Percentiles rank a stretch among this genome's conserved stretches.
Evolutionary conservation across 2,329 filamentous ascomycete genomes (phyloP).

Genomic region (Aspergillus pseudoterreus): DNA sequence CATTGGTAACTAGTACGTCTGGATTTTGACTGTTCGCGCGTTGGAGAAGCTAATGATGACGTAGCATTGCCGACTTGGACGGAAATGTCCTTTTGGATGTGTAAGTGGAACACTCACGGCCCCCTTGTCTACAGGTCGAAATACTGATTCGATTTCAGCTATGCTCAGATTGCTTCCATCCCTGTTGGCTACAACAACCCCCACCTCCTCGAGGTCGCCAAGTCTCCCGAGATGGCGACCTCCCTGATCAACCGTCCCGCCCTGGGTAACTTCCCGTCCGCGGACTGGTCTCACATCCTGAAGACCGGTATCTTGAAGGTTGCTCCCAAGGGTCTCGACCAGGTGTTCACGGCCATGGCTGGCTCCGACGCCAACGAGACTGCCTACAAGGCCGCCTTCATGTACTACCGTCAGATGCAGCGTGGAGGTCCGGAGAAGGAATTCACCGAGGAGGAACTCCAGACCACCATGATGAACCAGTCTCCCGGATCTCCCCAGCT

Average conservation of each 20-base stretch:
- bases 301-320: conserved; percentile 76
- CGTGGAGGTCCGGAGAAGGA: conserved; percentile 74
- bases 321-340: conserved; percentile 76
- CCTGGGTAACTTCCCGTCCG: conserved; percentile 83
- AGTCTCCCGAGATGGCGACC: conserved; percentile 72
- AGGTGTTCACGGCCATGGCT: conserved; percentile 86
- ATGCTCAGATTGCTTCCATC: conserved; percentile 90
- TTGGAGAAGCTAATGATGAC: conserved; percentile 13
- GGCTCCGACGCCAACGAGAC: conserved; percentile 93
- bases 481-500: conserved; percentile 72
- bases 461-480: conserved; percentile 75
- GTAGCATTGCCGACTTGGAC: conserved; percentile 48
- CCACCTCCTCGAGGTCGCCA: conserved; percentile 64
- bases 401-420: conserved; percentile 79
- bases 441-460: conserved; percentile 73
- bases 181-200: conserved; percentile 92
- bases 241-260: conserved; percentile 85
- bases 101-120: conserved; percentile 26
- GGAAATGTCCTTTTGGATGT: conserved; percentile 51
- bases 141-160: conserved; percentile 46
- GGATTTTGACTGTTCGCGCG: neutral
- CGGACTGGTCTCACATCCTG: conserved; percentile 77
- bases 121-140: neutral
- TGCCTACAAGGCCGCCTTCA: conserved; percentile 93
- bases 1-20: conserved; percentile 68